Evolutionary conservation across 1,139 yeast species (phyloP).

Genomic region (Zygoascus hellenicus): DNA sequence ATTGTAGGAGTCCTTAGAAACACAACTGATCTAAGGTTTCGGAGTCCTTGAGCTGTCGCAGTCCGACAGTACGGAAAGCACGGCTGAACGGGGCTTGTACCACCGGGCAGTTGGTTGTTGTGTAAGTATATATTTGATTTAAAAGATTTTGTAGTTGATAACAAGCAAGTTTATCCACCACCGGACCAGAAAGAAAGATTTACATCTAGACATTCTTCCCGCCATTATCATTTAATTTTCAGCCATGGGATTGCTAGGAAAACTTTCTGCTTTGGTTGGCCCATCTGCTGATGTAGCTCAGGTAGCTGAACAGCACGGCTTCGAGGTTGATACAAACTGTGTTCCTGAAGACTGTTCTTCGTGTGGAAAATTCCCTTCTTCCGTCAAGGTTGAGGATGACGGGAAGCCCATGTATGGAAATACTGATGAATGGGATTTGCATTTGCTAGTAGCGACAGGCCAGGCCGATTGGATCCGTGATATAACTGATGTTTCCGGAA

Average conservation of each 20-base stretch:
- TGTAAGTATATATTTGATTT: no score
- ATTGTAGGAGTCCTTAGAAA: no score
- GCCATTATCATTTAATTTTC: no score
- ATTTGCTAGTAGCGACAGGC: conserved; percentile 76
- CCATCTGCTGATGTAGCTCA: conserved; percentile 2
- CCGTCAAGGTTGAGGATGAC: conserved; percentile 49
- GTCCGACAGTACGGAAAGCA: no score
- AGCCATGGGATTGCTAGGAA: conserved; percentile 13
- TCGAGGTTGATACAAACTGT: conserved; percentile 23
- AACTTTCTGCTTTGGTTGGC: conserved; percentile 8
- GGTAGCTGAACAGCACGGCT: conserved; percentile 13
- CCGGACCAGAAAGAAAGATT: no score
- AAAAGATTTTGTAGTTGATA: no score
- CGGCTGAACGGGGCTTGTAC: no score
- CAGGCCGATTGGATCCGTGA: conserved; percentile 79
- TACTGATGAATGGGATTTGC: conserved; percentile 62
- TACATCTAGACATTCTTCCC: no score
- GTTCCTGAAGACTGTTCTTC: conserved; percentile 26
- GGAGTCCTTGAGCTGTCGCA: no score
- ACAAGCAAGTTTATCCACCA: no score
- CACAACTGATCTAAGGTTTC: no score
- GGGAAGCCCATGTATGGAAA: conserved; percentile 58
- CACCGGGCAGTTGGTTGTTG: no score
- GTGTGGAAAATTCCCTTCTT: conserved; percentile 45
- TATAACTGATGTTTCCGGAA: conserved; percentile 50